A percentile compares a stretch with the other conserved stretches of the same genome.
Conservation (phyloP, 805 yeast genomes). For the Wickerhamomyces strasburgensis region DNA sequence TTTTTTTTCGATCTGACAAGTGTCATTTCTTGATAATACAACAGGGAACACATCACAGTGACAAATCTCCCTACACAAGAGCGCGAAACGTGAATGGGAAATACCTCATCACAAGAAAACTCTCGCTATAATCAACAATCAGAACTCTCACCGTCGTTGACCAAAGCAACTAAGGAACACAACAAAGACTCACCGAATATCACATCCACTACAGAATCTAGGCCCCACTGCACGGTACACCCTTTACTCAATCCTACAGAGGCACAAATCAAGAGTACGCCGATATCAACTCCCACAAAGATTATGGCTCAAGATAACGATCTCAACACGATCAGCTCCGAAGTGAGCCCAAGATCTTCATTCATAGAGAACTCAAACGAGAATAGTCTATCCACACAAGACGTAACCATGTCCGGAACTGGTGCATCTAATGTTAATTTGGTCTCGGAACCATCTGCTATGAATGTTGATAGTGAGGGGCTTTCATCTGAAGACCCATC, state of each 20-base stretch:
- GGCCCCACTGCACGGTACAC: slow-evolving; percentile 14
- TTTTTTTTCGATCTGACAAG: too few species aligned
- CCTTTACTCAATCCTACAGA: slow-evolving; percentile 18
- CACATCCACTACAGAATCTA: too few species aligned
- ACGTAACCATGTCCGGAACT: slow-evolving; percentile 25
- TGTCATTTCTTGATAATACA: too few species aligned
- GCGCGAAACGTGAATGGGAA: slow-evolving; percentile 12
- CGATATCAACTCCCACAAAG: slow-evolving; percentile 17
- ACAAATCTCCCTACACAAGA: not conserved
- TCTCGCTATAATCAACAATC: slow-evolving; percentile 6
- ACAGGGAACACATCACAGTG: not conserved
- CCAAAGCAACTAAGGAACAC: too few species aligned
- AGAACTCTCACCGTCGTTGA: not conserved
- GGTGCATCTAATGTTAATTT: slow-evolving; percentile 21
- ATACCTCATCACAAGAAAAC: slow-evolving; percentile 13
- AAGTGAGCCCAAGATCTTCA: too few species aligned
- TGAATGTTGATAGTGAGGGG: slow-evolving; percentile 21
- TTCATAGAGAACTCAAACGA: too few species aligned
- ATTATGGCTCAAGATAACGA: slow-evolving; percentile 18
- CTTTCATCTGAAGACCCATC: not conserved
- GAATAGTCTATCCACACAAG: slow-evolving; percentile 19
- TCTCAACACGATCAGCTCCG: not conserved
- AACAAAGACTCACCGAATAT: too few species aligned
- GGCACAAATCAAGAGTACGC: slow-evolving; percentile 9
- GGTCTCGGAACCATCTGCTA: slow-evolving; percentile 21